Evolutionary conservation across 371 early-diverging fungal genomes (phyloP).

Genomic region (Chytridiales sp.): DNA sequence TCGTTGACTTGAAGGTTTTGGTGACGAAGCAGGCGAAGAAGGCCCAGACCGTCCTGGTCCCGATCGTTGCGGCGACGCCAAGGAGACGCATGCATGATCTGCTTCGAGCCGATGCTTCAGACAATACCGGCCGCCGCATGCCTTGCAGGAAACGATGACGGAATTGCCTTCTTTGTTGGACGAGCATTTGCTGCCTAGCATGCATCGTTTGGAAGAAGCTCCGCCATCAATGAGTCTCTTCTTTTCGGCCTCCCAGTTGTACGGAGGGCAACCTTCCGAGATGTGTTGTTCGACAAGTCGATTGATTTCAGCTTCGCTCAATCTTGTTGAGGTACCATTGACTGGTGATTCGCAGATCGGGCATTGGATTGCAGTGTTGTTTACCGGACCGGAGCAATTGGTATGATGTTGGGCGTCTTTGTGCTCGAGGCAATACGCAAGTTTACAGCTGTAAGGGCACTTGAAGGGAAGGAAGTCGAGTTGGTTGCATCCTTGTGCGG

Average conservation of each 20-base stretch:
- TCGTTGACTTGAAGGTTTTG: too few species aligned
- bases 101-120: constrained; percentile 18
- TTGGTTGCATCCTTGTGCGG: constrained; percentile 26
- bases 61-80: too few species aligned
- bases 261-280: constrained; percentile 12
- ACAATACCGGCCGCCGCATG: constrained; percentile 20
- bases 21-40: too few species aligned
- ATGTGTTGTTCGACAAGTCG: constrained; percentile 16
- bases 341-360: constrained; percentile 16
- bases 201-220: constrained; percentile 2
- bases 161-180: not conserved
- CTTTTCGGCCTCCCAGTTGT: constrained; percentile 2
- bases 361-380: constrained; percentile 7
- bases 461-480: constrained; percentile 39
- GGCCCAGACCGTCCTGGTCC: too few species aligned
- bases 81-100: constrained; percentile 28
- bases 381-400: constrained; percentile 10
- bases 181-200: too few species aligned
- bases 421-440: constrained; percentile 23
- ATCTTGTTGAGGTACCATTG: constrained; percentile 15
- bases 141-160: constrained; percentile 15
- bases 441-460: constrained; percentile 25
- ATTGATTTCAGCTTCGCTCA: not conserved
- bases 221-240: not conserved
- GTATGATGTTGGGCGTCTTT: constrained; percentile 20